Conservation (phyloP, 2,329 filamentous ascomycete genomes). For the Beauveria australis region DNA sequence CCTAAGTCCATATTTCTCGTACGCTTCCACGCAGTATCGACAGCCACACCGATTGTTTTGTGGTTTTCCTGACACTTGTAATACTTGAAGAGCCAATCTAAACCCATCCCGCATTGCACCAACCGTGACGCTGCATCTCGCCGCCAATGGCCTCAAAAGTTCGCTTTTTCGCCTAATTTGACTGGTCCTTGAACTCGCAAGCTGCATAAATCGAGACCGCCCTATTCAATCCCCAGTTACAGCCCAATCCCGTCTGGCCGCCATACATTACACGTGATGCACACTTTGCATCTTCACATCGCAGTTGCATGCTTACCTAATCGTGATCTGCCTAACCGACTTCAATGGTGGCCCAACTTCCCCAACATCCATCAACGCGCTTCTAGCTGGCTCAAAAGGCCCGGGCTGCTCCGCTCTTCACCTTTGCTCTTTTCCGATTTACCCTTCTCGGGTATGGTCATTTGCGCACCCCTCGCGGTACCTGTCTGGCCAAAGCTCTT, state of each 20-base stretch:
- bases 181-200: background rate
- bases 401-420: constrained; percentile 1
- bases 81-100: background rate
- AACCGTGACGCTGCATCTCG: background rate
- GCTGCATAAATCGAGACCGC: background rate
- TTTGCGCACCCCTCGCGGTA: constrained; percentile 1
- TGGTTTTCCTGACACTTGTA: background rate
- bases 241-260: constrained; percentile 9
- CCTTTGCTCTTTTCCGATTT: background rate
- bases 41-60: background rate
- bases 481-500: constrained; percentile 3
- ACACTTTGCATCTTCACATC: background rate
- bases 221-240: constrained; percentile 2
- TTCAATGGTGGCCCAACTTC: constrained; percentile 9
- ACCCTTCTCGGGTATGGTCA: constrained; percentile 5
- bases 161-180: background rate
- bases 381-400: constrained; percentile 1
- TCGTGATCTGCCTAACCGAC: constrained; percentile 8
- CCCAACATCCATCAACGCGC: constrained; percentile 8
- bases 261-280: constrained; percentile 10
- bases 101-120: background rate
- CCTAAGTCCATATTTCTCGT: background rate
- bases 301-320: constrained; percentile 8
- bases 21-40: background rate
- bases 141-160: background rate